Evolutionary conservation across 2,329 filamentous ascomycete genomes (phyloP), one percentile per base, ranked within the genome.

Genomic region (Fusarium sp.): DNA sequence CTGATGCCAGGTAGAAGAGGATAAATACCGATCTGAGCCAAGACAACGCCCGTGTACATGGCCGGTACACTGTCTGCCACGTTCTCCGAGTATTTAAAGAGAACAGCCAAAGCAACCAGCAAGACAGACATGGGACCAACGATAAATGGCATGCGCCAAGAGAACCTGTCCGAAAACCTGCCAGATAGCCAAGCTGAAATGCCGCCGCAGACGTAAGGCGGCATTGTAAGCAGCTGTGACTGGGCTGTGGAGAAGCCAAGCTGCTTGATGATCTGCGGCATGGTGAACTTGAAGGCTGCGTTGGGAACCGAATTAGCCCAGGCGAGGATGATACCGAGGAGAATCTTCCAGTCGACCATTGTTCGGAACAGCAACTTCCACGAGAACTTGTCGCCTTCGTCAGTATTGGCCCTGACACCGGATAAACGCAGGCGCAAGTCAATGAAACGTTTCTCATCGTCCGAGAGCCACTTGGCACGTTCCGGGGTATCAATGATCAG

Each of bases 401-500:
- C 61, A 0, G 66, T 70, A 13, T 76, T 12, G 77, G 75, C 43
- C 80, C 79, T 10, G 53, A 59, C 76, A 76, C 34, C 78, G 65
- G 60, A 80, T 1, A 68, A 30, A 0, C 80, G 70, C 0, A 64
- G 44, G 2, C 71, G 69, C 3, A 82, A 79, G 4, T 73, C 75
- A 2, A 71, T 43, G 1, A 52, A 71, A 0, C 62, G 58, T 41
- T 82, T 83, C 75, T 84, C 81, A 2, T 82, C 80, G 0, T 76
- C 66, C 1, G 70, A 77, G 2, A 84, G 78, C 76, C 79, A 83
- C 6, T 70, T 65, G 0, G 73, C 68, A 4, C 60, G 54, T 27
- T 72, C 75, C 0, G 82, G 83, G 3, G 76, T 80, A 68, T 85
- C 80, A 9, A 80, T 85, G 34, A 85, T 80, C 63, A 86, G 78